Evolutionary conservation across 805 yeast genomes (phyloP).

Genomic region (Sugiyamaella americana): DNA sequence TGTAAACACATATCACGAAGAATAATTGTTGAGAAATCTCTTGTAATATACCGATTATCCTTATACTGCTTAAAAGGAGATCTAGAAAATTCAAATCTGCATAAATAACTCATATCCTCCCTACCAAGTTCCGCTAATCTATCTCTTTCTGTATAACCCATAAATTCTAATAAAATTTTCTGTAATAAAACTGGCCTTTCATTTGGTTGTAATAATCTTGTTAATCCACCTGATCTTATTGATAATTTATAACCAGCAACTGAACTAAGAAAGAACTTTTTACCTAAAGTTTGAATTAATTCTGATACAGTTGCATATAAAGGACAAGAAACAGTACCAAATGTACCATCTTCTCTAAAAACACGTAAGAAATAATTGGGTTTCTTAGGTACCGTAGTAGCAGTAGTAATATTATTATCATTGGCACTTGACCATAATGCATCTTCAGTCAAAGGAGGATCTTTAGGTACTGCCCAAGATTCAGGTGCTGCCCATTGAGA

Average conservation of each 20-base stretch:
- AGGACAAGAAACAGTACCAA: conserved; percentile 76
- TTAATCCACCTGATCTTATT: conserved; percentile 66
- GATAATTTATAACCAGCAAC: conserved; percentile 71
- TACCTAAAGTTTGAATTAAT: conserved; percentile 60
- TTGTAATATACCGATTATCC: conserved; percentile 55
- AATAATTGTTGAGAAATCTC: conserved; percentile 67
- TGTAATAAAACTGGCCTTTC: conserved; percentile 78
- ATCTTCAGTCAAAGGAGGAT: conserved; percentile 7
- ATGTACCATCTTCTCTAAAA: conserved; percentile 76
- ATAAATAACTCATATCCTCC: conserved; percentile 74
- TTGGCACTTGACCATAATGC: conserved; percentile 6
- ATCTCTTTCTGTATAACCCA: conserved; percentile 78
- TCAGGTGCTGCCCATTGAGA: conserved; percentile 26
- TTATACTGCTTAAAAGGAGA: conserved; percentile 55
- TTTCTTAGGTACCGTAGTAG: conserved; percentile 15
- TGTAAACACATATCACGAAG: conserved; percentile 67
- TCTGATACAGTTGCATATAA: conserved; percentile 73
- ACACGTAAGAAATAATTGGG: conserved; percentile 48
- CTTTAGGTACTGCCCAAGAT: conserved; percentile 23
- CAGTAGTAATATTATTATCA: conserved; percentile 7
- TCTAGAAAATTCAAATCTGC: conserved; percentile 69
- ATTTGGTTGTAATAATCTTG: conserved; percentile 62
- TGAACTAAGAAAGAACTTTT: conserved; percentile 68
- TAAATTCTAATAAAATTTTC: conserved; percentile 59
- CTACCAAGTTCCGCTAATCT: conserved; percentile 72